These are phyloP conservation scores for Aspergillus brunneoviolaceus DNA, from an alignment of 2,329 filamentous ascomycete species.

Conservation along the genomic window DNA sequence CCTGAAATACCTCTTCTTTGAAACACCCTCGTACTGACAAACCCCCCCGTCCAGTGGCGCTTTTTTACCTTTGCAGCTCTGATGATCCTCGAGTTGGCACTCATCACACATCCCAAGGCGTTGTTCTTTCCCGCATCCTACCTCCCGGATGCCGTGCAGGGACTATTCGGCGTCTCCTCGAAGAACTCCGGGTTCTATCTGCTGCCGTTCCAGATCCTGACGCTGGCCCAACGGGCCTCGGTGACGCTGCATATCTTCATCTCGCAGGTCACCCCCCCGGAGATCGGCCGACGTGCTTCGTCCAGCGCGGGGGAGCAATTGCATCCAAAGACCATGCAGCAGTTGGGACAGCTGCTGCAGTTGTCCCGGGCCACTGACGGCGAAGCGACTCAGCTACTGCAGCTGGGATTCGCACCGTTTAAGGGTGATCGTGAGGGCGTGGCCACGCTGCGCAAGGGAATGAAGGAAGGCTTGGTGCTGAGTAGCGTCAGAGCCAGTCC, in stretches of 20 bases:
- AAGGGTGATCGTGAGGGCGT: conserved; percentile 67
- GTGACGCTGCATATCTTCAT: conserved; percentile 82
- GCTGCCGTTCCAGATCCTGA: conserved; percentile 81
- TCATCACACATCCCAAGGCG: conserved; percentile 54
- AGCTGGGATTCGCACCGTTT: conserved; percentile 79
- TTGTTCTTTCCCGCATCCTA: conserved; percentile 37
- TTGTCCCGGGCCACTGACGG: conserved; percentile 60
- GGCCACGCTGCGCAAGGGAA: conserved; percentile 64
- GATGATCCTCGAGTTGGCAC: conserved; percentile 57
- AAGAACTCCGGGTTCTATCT: conserved; percentile 46
- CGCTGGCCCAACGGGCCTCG: conserved; percentile 70
- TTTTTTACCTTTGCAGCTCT: conserved; percentile 55
- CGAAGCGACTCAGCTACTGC: conserved; percentile 70
- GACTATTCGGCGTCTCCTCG: conserved; percentile 40
- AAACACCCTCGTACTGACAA: conserved; percentile 18
- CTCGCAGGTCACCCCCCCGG: conserved; percentile 72
- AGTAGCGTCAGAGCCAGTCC: conserved; percentile 78
- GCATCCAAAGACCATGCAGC: conserved; percentile 56
- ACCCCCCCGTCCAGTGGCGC: conserved; percentile 43
- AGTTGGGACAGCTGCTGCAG: conserved; percentile 66
- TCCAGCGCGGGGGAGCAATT: conserved; percentile 32
- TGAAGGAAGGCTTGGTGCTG: conserved; percentile 85
- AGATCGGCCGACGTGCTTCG: conserved; percentile 46
- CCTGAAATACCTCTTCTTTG: conserved; percentile 12
- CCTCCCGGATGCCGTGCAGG: conserved; percentile 31